phyloP scores from a whole-genome alignment of 1,139 yeast genomes.

The Candida tetrigidarum region DNA sequence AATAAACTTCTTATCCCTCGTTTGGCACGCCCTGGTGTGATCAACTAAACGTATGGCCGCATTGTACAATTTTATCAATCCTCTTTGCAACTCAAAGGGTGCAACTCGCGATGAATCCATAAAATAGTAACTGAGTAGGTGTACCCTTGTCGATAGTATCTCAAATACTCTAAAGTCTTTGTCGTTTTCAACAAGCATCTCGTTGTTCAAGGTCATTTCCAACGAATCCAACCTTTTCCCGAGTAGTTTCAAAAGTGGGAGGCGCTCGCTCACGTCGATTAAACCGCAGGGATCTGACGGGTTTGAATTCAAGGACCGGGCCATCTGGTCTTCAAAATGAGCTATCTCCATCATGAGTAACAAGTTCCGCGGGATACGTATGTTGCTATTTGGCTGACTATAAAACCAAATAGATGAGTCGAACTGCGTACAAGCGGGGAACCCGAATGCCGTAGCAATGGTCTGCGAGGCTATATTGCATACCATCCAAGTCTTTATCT shows the following conservation, averaged over 20 bases:
- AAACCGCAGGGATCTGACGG: conserved; percentile 70
- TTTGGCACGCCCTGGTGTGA: conserved; percentile 67
- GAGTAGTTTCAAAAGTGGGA: conserved; percentile 73
- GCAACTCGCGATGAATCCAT: conserved; percentile 64
- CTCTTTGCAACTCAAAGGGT: conserved; percentile 68
- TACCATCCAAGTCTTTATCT: conserved; percentile 88
- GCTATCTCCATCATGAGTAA: conserved; percentile 82
- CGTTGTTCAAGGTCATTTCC: conserved; percentile 53
- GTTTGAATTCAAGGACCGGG: conserved; percentile 75
- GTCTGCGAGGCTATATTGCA: conserved; percentile 90
- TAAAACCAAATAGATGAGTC: conserved; percentile 71
- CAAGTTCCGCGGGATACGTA: conserved; percentile 62
- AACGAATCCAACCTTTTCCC: conserved; percentile 75
- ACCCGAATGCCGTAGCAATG: conserved; percentile 91
- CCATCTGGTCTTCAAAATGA: conserved; percentile 83
- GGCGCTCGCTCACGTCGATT: conserved; percentile 67
- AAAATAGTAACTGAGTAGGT: conserved; percentile 79
- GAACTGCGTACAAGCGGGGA: conserved; percentile 88
- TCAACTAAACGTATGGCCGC: conserved; percentile 73
- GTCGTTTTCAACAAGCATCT: conserved; percentile 27
- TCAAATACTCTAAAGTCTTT: conserved; percentile 75
- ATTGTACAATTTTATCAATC: conserved; percentile 76
- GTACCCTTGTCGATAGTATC: conserved; percentile 74
- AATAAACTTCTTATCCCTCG: conserved; percentile 63
- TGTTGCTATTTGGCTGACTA: conserved; percentile 41